These are phyloP conservation scores for Ramaria rubella DNA, from an alignment of 768 basidiomycete species.

Conservation along the genomic window DNA sequence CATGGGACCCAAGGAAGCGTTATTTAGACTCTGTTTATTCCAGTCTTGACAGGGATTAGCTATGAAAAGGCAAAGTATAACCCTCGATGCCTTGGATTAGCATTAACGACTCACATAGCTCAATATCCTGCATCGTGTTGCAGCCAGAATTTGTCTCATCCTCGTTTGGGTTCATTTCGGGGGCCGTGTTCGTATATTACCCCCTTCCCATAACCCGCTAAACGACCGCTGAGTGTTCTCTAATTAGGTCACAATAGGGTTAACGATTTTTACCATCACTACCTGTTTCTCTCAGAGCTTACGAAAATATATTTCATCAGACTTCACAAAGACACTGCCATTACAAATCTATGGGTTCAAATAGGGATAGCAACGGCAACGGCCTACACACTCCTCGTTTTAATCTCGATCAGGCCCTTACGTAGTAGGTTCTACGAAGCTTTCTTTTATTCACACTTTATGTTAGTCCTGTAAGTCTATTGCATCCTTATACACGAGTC, in stretches of 20 bases:
- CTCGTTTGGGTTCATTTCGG: slow-evolving; percentile 41
- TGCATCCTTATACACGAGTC: neutral
- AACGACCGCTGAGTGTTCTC: slow-evolving; percentile 13
- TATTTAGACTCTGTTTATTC: neutral
- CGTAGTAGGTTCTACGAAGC: slow-evolving; percentile 37
- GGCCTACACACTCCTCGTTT: slow-evolving; percentile 2
- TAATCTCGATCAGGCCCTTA: slow-evolving; percentile 36
- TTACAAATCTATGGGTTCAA: neutral
- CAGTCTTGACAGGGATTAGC: slow-evolving; percentile 46
- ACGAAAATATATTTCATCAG: neutral
- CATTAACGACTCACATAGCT: slow-evolving; percentile 23
- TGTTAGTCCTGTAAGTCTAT: slow-evolving; percentile 22
- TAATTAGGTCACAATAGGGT: slow-evolving; percentile 20
- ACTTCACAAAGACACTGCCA: neutral
- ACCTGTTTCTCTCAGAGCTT: neutral
- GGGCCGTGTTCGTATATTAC: slow-evolving; percentile 16
- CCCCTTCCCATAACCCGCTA: too few relatives aligned
- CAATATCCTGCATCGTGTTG: slow-evolving; percentile 40
- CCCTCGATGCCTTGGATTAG: neutral
- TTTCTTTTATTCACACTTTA: slow-evolving; percentile 25
- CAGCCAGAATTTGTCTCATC: slow-evolving; percentile 35
- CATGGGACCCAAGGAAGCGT: neutral
- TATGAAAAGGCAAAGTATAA: slow-evolving; percentile 42
- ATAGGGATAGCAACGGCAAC: neutral
- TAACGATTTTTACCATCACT: slow-evolving; percentile 1